Evolutionary conservation across 768 basidiomycete species (phyloP).

Genomic region (Neoboletus magnificus): DNA sequence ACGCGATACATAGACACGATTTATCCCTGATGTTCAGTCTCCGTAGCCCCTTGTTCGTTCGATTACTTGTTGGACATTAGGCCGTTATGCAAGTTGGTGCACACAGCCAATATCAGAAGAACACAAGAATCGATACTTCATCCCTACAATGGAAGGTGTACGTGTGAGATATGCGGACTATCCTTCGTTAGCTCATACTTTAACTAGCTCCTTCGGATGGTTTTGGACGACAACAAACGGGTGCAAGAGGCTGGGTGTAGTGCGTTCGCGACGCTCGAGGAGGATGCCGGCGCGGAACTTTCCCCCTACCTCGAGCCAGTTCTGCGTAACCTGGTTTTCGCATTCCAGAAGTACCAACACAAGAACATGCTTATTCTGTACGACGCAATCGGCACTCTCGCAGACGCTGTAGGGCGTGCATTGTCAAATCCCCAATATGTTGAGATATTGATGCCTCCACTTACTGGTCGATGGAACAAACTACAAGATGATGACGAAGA

Average conservation of each 20-base stretch:
- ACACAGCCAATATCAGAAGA: slow-evolving; percentile 82
- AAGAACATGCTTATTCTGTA: slow-evolving; percentile 99
- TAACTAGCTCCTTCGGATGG: slow-evolving; percentile 90
- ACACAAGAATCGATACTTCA: slow-evolving; percentile 86
- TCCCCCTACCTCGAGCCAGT: slow-evolving; percentile 95
- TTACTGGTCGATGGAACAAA: slow-evolving; percentile 87
- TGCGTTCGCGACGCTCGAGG: slow-evolving; percentile 97
- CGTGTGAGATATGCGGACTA: slow-evolving; percentile 31
- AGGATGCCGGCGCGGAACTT: slow-evolving; percentile 89
- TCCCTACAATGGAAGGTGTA: slow-evolving; percentile 98
- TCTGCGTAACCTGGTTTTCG: slow-evolving; percentile 89
- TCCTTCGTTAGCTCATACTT: not conserved
- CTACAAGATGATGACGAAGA: slow-evolving; percentile 90
- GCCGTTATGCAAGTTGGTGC: slow-evolving; percentile 97
- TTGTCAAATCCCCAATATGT: slow-evolving; percentile 84
- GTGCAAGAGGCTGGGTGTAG: slow-evolving; percentile 99
- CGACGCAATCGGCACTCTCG: slow-evolving; percentile 97
- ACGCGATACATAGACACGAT: not conserved
- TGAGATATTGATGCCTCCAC: slow-evolving; percentile 94
- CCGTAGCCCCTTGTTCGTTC: slow-evolving; percentile 90
- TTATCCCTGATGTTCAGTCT: slow-evolving; percentile 2
- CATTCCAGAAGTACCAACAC: slow-evolving; percentile 98
- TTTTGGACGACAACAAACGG: slow-evolving; percentile 96
- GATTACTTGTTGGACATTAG: slow-evolving; percentile 99
- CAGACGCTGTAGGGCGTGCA: slow-evolving; percentile 90